A percentile compares a stretch with the other conserved stretches of the same genome.
Evolutionary conservation across 306 rosid genomes (phyloP).

Genomic region (Casuarina cunninghamiana): DNA sequence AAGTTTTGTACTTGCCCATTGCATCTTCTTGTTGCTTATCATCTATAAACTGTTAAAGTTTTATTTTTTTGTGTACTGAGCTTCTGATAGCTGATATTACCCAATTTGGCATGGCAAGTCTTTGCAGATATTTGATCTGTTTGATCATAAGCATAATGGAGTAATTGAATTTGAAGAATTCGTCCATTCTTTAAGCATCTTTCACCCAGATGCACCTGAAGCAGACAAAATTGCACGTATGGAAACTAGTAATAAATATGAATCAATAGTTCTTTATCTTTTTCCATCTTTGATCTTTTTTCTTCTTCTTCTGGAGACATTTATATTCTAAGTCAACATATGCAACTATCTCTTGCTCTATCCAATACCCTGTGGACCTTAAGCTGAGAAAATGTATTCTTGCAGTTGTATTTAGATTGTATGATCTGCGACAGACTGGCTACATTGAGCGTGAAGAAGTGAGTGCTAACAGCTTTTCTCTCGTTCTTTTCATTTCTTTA

Average conservation of each 20-base stretch:
- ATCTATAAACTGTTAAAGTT: background rate
- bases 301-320: background rate
- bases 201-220: conserved; percentile 63
- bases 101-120: background rate
- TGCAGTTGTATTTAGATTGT: conserved; percentile 76
- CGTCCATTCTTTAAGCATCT: conserved; percentile 71
- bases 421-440: conserved; percentile 65
- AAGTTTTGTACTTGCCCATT: background rate
- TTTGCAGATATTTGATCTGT: conserved; percentile 70
- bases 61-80: background rate
- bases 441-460: conserved; percentile 60
- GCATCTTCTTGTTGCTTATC: background rate
- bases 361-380: conserved; percentile 1
- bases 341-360: background rate
- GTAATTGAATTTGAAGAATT: conserved; percentile 75
- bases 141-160: conserved; percentile 67
- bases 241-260: background rate
- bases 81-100: background rate
- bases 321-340: background rate
- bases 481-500: background rate
- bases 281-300: background rate
- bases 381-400: conserved; percentile 12
- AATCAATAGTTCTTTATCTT: background rate
- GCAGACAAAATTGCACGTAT: conserved; percentile 65
- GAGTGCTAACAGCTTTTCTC: conserved; percentile 14